Conservation (phyloP, 139 green algal species). For the Picochlorum costavermella region DNA sequence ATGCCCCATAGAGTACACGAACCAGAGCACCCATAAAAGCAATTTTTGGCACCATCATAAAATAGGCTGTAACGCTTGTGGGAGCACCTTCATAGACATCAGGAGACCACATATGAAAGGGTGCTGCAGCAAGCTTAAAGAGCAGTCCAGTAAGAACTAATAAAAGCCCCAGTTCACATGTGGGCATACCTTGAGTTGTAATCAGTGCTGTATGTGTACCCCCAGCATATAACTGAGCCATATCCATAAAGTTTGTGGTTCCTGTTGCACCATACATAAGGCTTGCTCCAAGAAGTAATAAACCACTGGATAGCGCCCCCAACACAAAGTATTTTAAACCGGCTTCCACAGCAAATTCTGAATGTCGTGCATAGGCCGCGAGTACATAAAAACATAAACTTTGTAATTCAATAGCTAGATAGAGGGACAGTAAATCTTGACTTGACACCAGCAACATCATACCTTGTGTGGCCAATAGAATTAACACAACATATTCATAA, state of each 20-base stretch:
- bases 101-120: constrained; percentile 62
- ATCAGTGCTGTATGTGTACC: constrained; percentile 20
- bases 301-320: constrained; percentile 51
- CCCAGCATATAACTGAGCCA: constrained; percentile 43
- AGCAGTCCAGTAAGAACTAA: constrained; percentile 51
- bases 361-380: constrained; percentile 46
- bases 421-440: constrained; percentile 54
- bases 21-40: constrained; percentile 43
- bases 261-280: constrained; percentile 58
- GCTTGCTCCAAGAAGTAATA: constrained; percentile 52
- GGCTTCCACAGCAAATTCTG: constrained; percentile 54
- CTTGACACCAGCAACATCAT: constrained; percentile 53
- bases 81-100: constrained; percentile 60
- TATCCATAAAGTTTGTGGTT: constrained; percentile 35
- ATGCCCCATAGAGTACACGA: constrained; percentile 35
- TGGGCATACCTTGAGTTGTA: constrained; percentile 22
- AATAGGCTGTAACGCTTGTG: constrained; percentile 50
- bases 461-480: constrained; percentile 43
- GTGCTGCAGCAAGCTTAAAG: constrained; percentile 53
- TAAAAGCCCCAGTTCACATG: constrained; percentile 45
- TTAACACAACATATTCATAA: constrained; percentile 43
- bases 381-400: constrained; percentile 63
- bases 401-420: constrained; percentile 57
- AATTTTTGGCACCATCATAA: constrained; percentile 50
- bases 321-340: constrained; percentile 63